Base-by-base conservation (phyloP, 2,329 filamentous ascomycete species). In the Nannizziopsis barbatae region DNA sequence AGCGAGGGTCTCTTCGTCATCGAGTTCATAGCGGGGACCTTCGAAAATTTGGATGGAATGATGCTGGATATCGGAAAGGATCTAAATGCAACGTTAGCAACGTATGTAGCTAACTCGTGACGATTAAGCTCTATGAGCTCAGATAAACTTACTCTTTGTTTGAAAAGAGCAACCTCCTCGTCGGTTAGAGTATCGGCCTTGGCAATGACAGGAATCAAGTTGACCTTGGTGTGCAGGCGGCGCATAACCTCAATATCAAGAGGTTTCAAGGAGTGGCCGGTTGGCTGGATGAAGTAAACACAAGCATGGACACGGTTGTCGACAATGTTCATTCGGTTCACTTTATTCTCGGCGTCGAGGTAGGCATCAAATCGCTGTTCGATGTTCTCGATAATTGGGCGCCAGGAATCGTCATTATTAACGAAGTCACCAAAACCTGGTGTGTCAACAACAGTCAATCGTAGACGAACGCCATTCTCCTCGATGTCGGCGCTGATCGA, bases 381-480 rank as follows among this genome's bases (percentile, higher is more conserved):
- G 63, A 98, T 96, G 77, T 96, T 96, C 76, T 98, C 92, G 61
- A 95, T 84, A 71, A 98, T 98, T 50, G 92, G 92, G 64, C 92
- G 82, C 92, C 92, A 98, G 22, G 92, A 98, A 72, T 96, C 92
- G 62, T 96, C 92, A 66, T 98, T 98, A 83, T 98, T 98, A 65
- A 98, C 92, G 65, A 96, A 98, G 72, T 98, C 92, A 63, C 92
- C 92, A 61, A 98, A 98, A 55, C 92, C 92, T 38, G 92, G 92
- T 8, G 92, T 98, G 60, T 98, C 92, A 56, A 98, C 92, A 46
- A 98, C 92, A 10, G 90, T 98, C 67, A 98, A 72, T 52, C 92
- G 86, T 56, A 98, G 83, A 65, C 92, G 89, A 52, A 98, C 92
- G 56, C 92, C 92, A 56, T 95, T 95, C 75, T 98, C 92, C 72